Percentiles rank a stretch among this genome's conserved stretches.
Evolutionary conservation across 345 rosid species (phyloP).

Genomic region (Aethionema arabicum): DNA sequence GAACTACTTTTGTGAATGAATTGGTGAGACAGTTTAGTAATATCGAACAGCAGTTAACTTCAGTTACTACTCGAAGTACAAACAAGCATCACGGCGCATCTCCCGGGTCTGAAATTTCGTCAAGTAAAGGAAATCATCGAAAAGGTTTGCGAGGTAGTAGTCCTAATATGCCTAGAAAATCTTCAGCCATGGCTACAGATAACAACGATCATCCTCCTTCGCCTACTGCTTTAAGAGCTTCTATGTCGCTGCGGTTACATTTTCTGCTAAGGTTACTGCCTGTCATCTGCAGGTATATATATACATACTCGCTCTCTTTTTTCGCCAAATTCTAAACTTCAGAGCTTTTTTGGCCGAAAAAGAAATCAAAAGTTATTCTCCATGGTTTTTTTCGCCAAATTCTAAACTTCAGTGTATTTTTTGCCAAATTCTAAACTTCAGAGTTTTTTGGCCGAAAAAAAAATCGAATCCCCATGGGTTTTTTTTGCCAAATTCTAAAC

Average conservation of each 20-base stretch:
- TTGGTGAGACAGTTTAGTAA: constrained; percentile 83
- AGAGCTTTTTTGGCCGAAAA: no score
- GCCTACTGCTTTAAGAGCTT: constrained; percentile 83
- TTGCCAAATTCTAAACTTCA: no score
- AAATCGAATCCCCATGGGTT: no score
- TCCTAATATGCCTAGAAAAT: constrained; percentile 73
- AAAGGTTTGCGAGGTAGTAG: constrained; percentile 85
- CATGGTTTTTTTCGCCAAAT: no score
- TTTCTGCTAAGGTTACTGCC: constrained; percentile 84
- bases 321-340: neutral
- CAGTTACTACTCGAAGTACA: constrained; percentile 56
- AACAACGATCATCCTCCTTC: constrained; percentile 56
- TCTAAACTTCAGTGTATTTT: no score
- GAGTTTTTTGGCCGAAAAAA: no score
- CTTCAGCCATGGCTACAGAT: constrained; percentile 52
- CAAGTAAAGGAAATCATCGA: constrained; percentile 61
- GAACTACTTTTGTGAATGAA: constrained; percentile 80
- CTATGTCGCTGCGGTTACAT: constrained; percentile 82
- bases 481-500: no score
- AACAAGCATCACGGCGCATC: constrained; percentile 62
- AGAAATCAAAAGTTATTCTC: no score
- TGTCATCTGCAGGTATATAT: constrained; percentile 49
- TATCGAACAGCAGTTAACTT: constrained; percentile 80
- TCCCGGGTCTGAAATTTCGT: constrained; percentile 67
- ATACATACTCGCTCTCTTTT: constrained; percentile 1